These are phyloP conservation scores for Nadsonia fulvescens DNA, from an alignment of 805 yeast species.

Conservation along the genomic window DNA sequence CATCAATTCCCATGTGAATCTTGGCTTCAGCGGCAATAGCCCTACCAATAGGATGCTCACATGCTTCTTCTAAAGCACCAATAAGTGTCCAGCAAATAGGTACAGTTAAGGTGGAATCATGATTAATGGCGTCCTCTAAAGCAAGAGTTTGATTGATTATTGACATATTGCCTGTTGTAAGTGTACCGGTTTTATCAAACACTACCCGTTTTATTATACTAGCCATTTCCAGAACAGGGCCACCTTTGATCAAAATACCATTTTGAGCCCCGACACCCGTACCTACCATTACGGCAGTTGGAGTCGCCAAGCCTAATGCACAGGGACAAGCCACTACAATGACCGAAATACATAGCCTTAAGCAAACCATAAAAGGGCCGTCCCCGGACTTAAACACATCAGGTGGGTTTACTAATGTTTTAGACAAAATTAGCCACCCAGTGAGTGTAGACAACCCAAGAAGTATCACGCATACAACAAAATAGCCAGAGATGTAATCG, in stretches of 20 bases:
- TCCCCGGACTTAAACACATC: slow-evolving; percentile 28
- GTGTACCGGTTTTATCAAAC: slow-evolving; percentile 92
- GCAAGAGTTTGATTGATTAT: slow-evolving; percentile 15
- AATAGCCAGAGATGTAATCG: slow-evolving; percentile 66
- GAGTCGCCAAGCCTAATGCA: slow-evolving; percentile 93
- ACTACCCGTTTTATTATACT: slow-evolving; percentile 45
- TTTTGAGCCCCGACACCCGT: slow-evolving; percentile 87
- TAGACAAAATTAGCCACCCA: slow-evolving; percentile 34
- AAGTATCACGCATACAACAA: slow-evolving; percentile 57
- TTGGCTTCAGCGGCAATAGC: slow-evolving; percentile 35
- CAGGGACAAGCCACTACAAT: slow-evolving; percentile 98
- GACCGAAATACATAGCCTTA: slow-evolving; percentile 75
- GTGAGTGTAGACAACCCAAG: slow-evolving; percentile 51
- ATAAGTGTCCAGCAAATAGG: slow-evolving; percentile 44
- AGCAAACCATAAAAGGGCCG: slow-evolving; percentile 46
- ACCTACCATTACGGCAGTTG: slow-evolving; percentile 98
- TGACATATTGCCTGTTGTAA: slow-evolving; percentile 70
- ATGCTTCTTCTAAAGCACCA: slow-evolving; percentile 42
- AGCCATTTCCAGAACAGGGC: slow-evolving; percentile 67
- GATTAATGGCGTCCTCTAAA: slow-evolving; percentile 5
- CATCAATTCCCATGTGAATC: slow-evolving; percentile 3
- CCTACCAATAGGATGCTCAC: slow-evolving; percentile 80
- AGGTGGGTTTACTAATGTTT: slow-evolving; percentile 26
- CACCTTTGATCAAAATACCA: slow-evolving; percentile 87
- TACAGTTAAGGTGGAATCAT: slow-evolving; percentile 18